A percentile compares a stretch with the other conserved stretches of the same genome.
Conservation (phyloP, 1,139 yeast genomes). For the Pichia sp. region DNA sequence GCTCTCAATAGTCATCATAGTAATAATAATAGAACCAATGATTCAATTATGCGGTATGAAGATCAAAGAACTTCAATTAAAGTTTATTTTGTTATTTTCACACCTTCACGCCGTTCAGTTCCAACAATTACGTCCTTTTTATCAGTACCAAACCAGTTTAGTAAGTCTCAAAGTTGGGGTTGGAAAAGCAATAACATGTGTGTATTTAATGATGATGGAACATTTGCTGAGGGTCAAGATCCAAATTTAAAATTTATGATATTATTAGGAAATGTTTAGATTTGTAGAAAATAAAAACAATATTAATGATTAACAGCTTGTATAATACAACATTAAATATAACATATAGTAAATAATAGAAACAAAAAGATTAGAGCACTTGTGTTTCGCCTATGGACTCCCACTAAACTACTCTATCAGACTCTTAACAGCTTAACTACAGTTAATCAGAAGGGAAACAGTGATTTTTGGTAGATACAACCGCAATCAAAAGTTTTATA, state of each 20-base stretch:
- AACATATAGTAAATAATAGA: neutral
- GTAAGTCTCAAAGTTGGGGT: conserved; percentile 51
- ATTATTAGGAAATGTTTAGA: conserved; percentile 36
- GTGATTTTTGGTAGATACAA: too few species aligned
- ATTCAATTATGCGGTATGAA: conserved; percentile 33
- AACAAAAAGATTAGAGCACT: too few species aligned
- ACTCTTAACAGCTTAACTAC: neutral
- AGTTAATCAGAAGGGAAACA: neutral
- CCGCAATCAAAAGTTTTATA: too few species aligned
- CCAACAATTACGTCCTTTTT: conserved; percentile 44
- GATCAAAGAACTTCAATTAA: conserved; percentile 40
- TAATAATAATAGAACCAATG: neutral
- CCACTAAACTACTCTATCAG: neutral
- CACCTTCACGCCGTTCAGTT: conserved; percentile 41
- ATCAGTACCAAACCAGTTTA: conserved; percentile 45
- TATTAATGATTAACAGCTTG: neutral
- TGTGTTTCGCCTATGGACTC: neutral
- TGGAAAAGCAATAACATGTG: conserved; percentile 49
- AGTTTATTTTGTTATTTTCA: conserved; percentile 45
- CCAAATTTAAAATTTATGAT: conserved; percentile 42
- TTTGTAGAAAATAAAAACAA: neutral
- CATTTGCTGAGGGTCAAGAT: conserved; percentile 35
- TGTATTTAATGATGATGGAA: conserved; percentile 39
- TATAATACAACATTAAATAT: neutral
- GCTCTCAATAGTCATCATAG: conserved; percentile 1